Evolutionary conservation across 305 asterid species (phyloP).

Genomic region (Rubia occidens): DNA sequence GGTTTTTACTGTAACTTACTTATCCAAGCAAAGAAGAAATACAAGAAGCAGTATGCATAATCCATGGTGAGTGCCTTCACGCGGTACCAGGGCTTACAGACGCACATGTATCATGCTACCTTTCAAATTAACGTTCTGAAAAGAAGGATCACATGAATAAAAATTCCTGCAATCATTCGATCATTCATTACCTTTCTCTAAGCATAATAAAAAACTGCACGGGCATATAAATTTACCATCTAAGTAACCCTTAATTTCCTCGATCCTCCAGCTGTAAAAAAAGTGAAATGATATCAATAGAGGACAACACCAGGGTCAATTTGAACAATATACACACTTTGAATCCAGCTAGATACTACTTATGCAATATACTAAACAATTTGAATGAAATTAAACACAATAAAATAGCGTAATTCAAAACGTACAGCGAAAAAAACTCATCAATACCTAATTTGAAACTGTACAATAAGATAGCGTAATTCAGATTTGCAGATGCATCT

Average conservation of each 20-base stretch:
- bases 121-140: constrained; percentile 93
- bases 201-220: background rate
- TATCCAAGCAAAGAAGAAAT: constrained; percentile 99
- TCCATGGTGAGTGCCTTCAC: constrained; percentile 70
- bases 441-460: constrained; percentile 43
- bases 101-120: constrained; percentile 33
- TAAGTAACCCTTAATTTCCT: constrained; percentile 98
- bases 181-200: constrained; percentile 13
- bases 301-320: constrained; percentile 81
- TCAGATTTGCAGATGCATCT: constrained; percentile 37
- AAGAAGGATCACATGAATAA: constrained; percentile 81
- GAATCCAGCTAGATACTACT: constrained; percentile 80
- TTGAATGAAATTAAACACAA: background rate
- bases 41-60: constrained; percentile 95
- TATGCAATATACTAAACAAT: constrained; percentile 66
- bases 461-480: too few species aligned
- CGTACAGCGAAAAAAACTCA: constrained; percentile 33
- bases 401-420: constrained; percentile 1
- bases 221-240: constrained; percentile 41
- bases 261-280: constrained; percentile 95
- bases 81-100: constrained; percentile 62
- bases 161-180: constrained; percentile 57
- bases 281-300: constrained; percentile 66
- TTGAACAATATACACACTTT: constrained; percentile 67
- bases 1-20: constrained; percentile 36